Conservation (phyloP, 75 land plant genomes). For the Selaginella tamariscina region DNA sequence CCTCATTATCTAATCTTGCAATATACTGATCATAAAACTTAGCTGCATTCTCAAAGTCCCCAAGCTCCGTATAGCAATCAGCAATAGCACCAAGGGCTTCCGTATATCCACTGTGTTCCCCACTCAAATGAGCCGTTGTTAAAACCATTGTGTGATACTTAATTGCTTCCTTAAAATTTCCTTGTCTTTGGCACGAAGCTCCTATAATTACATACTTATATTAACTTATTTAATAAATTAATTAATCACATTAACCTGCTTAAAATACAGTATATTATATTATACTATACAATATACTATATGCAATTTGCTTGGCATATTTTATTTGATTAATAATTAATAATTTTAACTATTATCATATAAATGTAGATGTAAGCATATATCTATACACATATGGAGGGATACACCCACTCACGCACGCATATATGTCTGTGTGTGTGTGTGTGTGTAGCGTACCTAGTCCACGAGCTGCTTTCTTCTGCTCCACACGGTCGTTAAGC, state of each 20-base stretch:
- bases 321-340: no score
- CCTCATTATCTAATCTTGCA: slow-evolving; percentile 57
- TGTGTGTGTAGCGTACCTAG: slow-evolving; percentile 43
- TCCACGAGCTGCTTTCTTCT: slow-evolving; percentile 79
- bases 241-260: no score
- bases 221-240: no score
- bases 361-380: no score
- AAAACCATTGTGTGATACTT: slow-evolving; percentile 77
- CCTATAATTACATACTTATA: slow-evolving; percentile 38
- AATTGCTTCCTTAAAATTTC: slow-evolving; percentile 79
- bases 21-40: slow-evolving; percentile 81
- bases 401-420: no score
- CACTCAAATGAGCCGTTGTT: slow-evolving; percentile 37
- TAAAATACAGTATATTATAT: no score
- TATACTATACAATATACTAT: no score
- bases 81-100: slow-evolving; percentile 97
- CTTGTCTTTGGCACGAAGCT: slow-evolving; percentile 81
- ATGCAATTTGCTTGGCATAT: no score
- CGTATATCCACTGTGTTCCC: slow-evolving; percentile 62
- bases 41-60: slow-evolving; percentile 79
- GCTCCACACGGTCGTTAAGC: slow-evolving; percentile 51
- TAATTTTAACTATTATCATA: no score
- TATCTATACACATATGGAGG: no score
- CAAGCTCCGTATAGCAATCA: slow-evolving; percentile 90
- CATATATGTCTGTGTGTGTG: no score